phyloP scores from a whole-genome alignment of 768 basidiomycete species.

The Termitomyces sp. region DNA sequence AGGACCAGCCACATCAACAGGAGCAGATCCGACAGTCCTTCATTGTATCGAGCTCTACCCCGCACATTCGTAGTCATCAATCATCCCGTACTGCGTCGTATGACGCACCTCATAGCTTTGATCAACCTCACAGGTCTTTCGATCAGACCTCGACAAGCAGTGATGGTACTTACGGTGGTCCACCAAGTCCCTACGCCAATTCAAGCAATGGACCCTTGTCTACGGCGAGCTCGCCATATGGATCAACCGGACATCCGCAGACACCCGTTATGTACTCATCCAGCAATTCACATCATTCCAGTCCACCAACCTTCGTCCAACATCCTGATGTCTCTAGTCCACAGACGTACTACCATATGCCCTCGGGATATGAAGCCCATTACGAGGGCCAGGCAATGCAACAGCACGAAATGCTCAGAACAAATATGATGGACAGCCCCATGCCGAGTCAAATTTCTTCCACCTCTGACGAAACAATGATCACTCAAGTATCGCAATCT shows the following conservation, averaged over 20 bases:
- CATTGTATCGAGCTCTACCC: conserved; percentile 3
- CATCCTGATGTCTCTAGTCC: conserved; percentile 16
- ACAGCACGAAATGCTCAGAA: conserved; percentile 14
- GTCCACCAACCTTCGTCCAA: conserved; percentile 24
- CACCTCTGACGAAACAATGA: not conserved
- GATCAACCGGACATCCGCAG: conserved; percentile 21
- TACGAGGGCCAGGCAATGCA: conserved; percentile 15
- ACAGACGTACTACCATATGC: conserved; percentile 19
- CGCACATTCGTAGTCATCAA: conserved; percentile 12
- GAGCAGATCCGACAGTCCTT: conserved; percentile 13
- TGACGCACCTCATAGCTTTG: conserved; percentile 18
- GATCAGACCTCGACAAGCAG: conserved; percentile 4
- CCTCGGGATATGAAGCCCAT: conserved; percentile 15
- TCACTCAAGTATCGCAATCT: conserved; percentile 8
- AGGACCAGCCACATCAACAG: conserved; percentile 20
- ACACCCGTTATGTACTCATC: conserved; percentile 25
- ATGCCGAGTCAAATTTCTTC: conserved; percentile 5
- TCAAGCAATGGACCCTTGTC: conserved; percentile 21
- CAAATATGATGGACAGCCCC: conserved; percentile 17
- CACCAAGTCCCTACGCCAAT: conserved; percentile 27
- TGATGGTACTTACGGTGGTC: conserved; percentile 5
- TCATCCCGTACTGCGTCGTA: conserved; percentile 20
- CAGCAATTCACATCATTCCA: conserved; percentile 17
- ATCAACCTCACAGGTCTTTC: conserved; percentile 17
- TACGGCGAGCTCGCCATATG: conserved; percentile 29